Percentiles rank a stretch among this genome's conserved stretches.
Evolutionary conservation across 1,284 basidiomycete genomes (phyloP).

Genomic region (Omphalotus olearius): DNA sequence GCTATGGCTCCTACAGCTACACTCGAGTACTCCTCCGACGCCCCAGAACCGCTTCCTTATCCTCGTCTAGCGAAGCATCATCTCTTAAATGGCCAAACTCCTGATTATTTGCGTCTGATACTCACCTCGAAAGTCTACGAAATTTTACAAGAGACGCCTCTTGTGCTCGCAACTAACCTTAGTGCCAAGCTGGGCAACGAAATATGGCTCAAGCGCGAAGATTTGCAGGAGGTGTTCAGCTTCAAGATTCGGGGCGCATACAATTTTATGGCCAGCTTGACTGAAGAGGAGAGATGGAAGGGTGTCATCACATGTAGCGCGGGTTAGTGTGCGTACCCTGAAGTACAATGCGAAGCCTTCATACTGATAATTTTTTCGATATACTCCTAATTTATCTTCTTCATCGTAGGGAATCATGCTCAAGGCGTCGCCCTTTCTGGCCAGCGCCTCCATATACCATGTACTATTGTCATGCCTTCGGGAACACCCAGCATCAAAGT

Average conservation of each 20-base stretch:
- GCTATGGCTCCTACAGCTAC: slow-evolving; percentile 40
- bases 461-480: slow-evolving; percentile 97
- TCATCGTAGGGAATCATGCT: slow-evolving; percentile 87
- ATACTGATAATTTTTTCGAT: background rate
- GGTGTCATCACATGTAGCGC: slow-evolving; percentile 98
- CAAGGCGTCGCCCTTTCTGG: slow-evolving; percentile 98
- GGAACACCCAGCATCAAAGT: slow-evolving; percentile 97
- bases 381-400: background rate
- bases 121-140: slow-evolving; percentile 94
- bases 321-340: slow-evolving; percentile 69
- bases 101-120: slow-evolving; percentile 94
- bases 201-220: slow-evolving; percentile 94
- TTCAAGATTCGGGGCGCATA: slow-evolving; percentile 99
- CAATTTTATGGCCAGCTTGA: slow-evolving; percentile 95
- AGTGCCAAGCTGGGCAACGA: slow-evolving; percentile 87
- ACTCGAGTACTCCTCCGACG: slow-evolving; percentile 64
- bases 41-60: slow-evolving; percentile 60
- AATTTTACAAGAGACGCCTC: slow-evolving; percentile 88
- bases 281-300: slow-evolving; percentile 90
- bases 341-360: too few species aligned
- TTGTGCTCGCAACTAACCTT: slow-evolving; percentile 84
- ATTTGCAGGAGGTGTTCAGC: slow-evolving; percentile 95
- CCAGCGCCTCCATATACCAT: slow-evolving; percentile 81
- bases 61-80: slow-evolving; percentile 65
- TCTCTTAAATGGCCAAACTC: slow-evolving; percentile 66